Conservation (phyloP, 2,329 filamentous ascomycete species). For the Calonectria naviculata region DNA sequence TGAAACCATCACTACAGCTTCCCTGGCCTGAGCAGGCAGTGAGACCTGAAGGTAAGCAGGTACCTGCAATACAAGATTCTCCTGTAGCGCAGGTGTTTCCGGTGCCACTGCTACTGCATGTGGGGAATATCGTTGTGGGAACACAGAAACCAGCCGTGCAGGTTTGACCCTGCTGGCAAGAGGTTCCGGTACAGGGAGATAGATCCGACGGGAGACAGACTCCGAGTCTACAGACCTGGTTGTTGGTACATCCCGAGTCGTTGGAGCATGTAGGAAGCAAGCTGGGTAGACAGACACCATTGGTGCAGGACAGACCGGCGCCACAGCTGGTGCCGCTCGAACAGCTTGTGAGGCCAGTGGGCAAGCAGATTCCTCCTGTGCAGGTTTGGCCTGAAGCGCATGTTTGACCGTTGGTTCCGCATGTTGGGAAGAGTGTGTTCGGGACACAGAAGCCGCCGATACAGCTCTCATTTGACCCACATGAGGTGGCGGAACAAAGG, state of each 20-base stretch:
- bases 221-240: neutral
- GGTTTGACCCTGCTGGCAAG: neutral
- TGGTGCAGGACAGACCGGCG: neutral
- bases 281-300: neutral
- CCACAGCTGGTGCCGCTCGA: neutral
- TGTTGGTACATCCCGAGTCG: neutral
- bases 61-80: neutral
- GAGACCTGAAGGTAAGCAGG: conserved; percentile 1
- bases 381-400: neutral
- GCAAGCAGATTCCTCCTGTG: conserved; percentile 6
- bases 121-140: neutral
- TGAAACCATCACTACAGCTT: neutral
- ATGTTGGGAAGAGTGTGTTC: neutral
- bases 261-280: neutral
- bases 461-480: neutral
- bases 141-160: conserved; percentile 8
- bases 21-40: neutral
- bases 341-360: neutral
- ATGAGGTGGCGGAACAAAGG: neutral
- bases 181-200: neutral
- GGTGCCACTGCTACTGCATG: neutral
- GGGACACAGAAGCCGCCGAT: conserved; percentile 8
- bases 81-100: neutral
- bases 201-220: conserved; percentile 4
- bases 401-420: neutral